These are phyloP conservation scores for Gracilaria gracilis DNA, from an alignment of 23 red algal genomes.

Conservation along the genomic window DNA sequence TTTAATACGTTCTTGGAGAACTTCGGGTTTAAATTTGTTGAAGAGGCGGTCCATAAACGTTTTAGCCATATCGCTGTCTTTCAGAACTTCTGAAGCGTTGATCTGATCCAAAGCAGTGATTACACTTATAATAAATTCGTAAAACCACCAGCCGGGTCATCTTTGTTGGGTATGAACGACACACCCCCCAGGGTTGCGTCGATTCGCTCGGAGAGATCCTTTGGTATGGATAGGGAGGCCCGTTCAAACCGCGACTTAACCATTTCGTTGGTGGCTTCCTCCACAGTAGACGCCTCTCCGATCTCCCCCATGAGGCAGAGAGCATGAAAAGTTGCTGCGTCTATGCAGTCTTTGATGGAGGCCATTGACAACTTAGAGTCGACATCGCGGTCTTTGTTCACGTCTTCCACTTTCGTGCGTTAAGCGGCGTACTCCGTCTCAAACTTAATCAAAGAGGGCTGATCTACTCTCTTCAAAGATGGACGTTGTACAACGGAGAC, in stretches of 20 bases:
- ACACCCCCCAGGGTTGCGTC: neutral
- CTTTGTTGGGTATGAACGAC: neutral
- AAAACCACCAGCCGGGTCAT: neutral
- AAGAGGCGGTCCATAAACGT: neutral
- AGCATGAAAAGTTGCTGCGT: neutral
- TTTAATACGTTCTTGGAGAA: neutral
- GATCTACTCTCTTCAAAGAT: neutral
- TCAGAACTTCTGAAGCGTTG: slow-evolving; percentile 19
- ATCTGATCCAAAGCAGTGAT: slow-evolving; percentile 4
- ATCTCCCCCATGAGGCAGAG: slow-evolving; percentile 37
- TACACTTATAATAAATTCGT: neutral
- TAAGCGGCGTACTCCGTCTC: slow-evolving; percentile 15
- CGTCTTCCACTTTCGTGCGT: neutral
- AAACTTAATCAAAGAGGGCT: slow-evolving; percentile 18
- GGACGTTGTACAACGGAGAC: neutral
- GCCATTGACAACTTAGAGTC: neutral
- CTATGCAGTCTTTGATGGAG: slow-evolving; percentile 30
- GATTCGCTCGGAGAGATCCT: neutral
- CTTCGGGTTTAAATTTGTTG: slow-evolving; percentile 3
- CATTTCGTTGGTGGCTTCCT: slow-evolving; percentile 13
- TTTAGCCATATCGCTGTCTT: slow-evolving; percentile 1
- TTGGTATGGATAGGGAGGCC: neutral
- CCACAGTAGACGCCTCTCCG: neutral
- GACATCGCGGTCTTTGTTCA: slow-evolving; percentile 1
- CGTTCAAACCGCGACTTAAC: slow-evolving; percentile 37